phyloP scores from a whole-genome alignment of 495 filamentous ascomycete genomes.

The Talaromyces borbonicus region DNA sequence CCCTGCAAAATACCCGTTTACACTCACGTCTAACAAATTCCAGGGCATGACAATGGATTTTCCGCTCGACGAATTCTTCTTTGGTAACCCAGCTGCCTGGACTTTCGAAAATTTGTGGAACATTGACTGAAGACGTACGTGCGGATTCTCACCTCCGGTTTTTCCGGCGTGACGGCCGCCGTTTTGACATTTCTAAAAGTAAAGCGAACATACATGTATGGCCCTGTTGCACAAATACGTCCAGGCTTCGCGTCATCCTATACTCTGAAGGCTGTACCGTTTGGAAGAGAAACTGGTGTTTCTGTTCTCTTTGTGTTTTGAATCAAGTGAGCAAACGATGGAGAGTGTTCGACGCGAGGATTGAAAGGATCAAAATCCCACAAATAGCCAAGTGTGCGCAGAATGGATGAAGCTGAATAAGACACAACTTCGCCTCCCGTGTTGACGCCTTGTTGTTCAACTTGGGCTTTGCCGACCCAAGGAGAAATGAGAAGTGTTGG shows the following conservation, averaged over 20 bases:
- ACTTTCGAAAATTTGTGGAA: constrained; percentile 15
- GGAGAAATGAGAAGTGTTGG: constrained; percentile 40
- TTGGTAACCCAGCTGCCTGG: constrained; percentile 19
- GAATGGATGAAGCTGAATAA: constrained; percentile 17
- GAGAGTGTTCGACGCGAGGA: constrained; percentile 24
- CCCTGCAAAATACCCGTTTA: not conserved
- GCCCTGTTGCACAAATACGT: too few species aligned
- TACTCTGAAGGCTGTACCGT: not conserved
- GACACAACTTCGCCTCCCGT: constrained; percentile 18
- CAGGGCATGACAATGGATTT: not conserved
- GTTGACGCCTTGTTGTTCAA: constrained; percentile 31
- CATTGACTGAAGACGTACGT: not conserved
- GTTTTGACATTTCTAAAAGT: not conserved
- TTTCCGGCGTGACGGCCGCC: too few species aligned
- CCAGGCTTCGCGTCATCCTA: too few species aligned
- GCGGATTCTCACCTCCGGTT: too few species aligned
- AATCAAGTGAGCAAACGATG: constrained; percentile 35
- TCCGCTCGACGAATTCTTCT: constrained; percentile 12
- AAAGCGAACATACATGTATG: not conserved
- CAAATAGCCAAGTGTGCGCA: constrained; percentile 31
- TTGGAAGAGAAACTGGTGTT: not conserved
- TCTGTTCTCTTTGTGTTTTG: not conserved
- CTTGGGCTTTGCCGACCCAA: constrained; percentile 31
- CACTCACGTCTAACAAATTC: too few species aligned
- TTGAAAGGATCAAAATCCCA: constrained; percentile 37